Evolutionary conservation across 495 filamentous ascomycete genomes (phyloP).

Genomic region (Daldinia caldariorum): DNA sequence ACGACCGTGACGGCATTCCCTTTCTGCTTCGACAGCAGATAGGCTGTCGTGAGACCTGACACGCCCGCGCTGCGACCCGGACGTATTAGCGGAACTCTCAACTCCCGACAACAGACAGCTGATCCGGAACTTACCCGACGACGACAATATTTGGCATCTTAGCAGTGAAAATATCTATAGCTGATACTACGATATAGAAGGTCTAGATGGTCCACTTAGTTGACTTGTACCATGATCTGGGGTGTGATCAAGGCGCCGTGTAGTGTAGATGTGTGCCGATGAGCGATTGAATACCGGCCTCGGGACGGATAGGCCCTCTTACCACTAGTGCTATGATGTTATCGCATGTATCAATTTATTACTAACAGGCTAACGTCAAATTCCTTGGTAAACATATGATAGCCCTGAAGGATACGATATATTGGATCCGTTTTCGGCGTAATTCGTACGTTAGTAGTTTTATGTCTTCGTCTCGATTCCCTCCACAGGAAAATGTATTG

Average conservation of each 20-base stretch:
- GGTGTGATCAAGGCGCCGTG: not conserved
- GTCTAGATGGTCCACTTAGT: not conserved
- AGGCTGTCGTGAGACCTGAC: constrained; percentile 88
- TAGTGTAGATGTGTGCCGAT: not conserved
- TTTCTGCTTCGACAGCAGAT: constrained; percentile 76
- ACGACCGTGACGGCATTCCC: constrained; percentile 78
- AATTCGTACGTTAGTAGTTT: not conserved
- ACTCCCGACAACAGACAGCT: constrained; percentile 7
- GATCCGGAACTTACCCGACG: constrained; percentile 63
- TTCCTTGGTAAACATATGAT: constrained; percentile 3
- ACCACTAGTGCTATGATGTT: not conserved
- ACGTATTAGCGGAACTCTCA: constrained; percentile 23
- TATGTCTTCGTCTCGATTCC: constrained; percentile 1
- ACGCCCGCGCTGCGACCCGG: constrained; percentile 78
- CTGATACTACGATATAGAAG: not conserved
- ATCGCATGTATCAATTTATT: not conserved
- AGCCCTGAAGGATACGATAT: not conserved
- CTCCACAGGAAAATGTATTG: no score
- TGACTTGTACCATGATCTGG: not conserved
- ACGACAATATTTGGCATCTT: constrained; percentile 68
- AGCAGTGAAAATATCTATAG: not conserved
- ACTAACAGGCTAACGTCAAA: not conserved
- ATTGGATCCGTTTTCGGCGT: constrained; percentile 3
- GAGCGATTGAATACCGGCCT: constrained; percentile 1
- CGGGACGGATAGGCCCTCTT: not conserved